A percentile compares a stretch with the other conserved stretches of the same genome.
phyloP scores from a whole-genome alignment of 805 yeast species.

The Saccharomycopsis vini region DNA sequence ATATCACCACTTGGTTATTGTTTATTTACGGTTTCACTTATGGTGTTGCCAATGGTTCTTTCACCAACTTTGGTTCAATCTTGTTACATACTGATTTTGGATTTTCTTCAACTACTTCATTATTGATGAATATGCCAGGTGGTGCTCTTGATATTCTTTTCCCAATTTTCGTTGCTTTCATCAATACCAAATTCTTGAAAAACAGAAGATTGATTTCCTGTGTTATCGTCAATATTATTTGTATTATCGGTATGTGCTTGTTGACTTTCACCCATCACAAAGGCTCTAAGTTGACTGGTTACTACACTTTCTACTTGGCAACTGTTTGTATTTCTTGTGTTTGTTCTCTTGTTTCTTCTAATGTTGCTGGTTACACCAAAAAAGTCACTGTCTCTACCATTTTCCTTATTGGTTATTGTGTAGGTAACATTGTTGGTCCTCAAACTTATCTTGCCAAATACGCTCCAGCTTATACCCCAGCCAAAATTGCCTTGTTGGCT shows the following conservation, averaged over 20 bases:
- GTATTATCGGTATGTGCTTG: conserved; percentile 29
- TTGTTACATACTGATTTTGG: conserved; percentile 32
- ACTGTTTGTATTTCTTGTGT: conserved; percentile 31
- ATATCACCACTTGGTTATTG: conserved; percentile 33
- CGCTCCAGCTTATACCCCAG: conserved; percentile 40
- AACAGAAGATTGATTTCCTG: conserved; percentile 2
- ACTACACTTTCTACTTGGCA: conserved; percentile 29
- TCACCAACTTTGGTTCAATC: conserved; percentile 36
- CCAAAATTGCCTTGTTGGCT: conserved; percentile 33
- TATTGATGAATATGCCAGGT: conserved; percentile 37
- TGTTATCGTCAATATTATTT: conserved; percentile 6
- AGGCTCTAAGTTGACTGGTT: conserved; percentile 27
- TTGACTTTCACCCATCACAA: conserved; percentile 33
- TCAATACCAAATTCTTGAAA: not conserved
- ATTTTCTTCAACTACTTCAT: conserved; percentile 30
- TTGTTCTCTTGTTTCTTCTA: conserved; percentile 31
- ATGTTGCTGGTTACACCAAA: conserved; percentile 71
- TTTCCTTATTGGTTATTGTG: conserved; percentile 54
- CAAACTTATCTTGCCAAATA: conserved; percentile 49
- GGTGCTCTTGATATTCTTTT: conserved; percentile 39
- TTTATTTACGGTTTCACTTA: conserved; percentile 28
- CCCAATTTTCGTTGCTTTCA: conserved; percentile 1
- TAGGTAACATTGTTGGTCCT: conserved; percentile 66
- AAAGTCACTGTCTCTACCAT: conserved; percentile 42
- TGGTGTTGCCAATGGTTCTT: conserved; percentile 37